Evolutionary conservation across 2,329 filamentous ascomycete species (phyloP).

Genomic region (Clonostachys solani): DNA sequence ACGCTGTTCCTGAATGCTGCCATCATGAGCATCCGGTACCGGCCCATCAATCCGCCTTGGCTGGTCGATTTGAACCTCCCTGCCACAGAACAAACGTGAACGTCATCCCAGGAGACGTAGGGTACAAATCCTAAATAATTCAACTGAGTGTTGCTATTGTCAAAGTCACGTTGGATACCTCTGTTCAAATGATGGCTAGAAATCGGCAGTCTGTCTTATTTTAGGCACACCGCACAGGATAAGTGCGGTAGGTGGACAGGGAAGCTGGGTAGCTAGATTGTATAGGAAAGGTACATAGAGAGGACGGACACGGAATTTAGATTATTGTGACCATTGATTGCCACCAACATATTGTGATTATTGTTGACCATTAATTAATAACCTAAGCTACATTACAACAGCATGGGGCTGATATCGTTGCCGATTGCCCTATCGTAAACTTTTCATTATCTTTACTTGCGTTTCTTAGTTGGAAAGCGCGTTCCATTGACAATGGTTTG

Average conservation of each 20-base stretch:
- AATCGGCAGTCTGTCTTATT: no score
- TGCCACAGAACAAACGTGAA: no score
- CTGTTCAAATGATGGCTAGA: no score
- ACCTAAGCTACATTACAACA: neutral
- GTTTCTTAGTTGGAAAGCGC: neutral
- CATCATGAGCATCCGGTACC: slow-evolving; percentile 37
- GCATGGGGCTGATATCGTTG: slow-evolving; percentile 1
- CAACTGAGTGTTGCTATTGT: no score
- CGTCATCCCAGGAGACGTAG: no score
- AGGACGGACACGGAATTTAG: no score
- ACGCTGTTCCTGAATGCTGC: slow-evolving; percentile 59
- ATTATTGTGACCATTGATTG: no score
- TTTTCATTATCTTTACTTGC: neutral
- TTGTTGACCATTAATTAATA: no score
- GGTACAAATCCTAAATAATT: no score
- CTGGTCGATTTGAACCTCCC: slow-evolving; percentile 43
- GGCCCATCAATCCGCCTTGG: slow-evolving; percentile 46
- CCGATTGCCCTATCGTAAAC: slow-evolving; percentile 10
- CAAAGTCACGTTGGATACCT: no score
- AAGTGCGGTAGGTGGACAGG: neutral
- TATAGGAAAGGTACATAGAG: neutral
- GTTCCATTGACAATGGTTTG: neutral
- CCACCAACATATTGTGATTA: no score
- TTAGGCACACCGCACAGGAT: neutral
- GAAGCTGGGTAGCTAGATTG: neutral